A percentile compares a stretch with the other conserved stretches of the same genome.
phyloP scores from a whole-genome alignment of 2,329 filamentous ascomycete species.

The Penicillium sp. region DNA sequence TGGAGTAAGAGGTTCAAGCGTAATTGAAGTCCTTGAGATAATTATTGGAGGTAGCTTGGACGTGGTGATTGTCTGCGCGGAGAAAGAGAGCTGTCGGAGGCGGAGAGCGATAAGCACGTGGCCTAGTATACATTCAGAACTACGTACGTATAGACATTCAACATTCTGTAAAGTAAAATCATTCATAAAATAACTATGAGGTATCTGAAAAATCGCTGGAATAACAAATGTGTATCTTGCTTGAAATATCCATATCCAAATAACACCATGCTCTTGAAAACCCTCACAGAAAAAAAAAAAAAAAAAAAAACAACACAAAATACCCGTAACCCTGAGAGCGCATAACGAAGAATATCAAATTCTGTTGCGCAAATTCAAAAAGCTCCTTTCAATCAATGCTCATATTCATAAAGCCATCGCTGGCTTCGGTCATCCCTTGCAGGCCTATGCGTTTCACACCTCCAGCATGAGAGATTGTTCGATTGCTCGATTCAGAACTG shows the following conservation, averaged over 20 bases:
- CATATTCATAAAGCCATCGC: conserved; percentile 94
- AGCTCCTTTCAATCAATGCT: conserved; percentile 70
- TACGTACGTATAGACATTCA: not conserved
- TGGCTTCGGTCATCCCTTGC: conserved; percentile 94
- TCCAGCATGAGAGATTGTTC: conserved; percentile 47
- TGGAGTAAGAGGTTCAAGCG: not conserved
- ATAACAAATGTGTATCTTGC: conserved; percentile 11
- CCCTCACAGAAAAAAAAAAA: not conserved
- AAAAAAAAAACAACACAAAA: too few relatives aligned
- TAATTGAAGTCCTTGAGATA: not conserved
- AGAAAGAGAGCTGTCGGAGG: conserved; percentile 19
- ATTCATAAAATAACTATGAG: not conserved
- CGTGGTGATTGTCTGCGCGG: conserved; percentile 13
- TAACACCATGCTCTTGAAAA: conserved; percentile 1
- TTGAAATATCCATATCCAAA: conserved; percentile 1
- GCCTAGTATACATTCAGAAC: conserved; percentile 2
- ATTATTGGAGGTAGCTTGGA: not conserved
- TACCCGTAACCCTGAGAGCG: not conserved
- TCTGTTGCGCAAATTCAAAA: not conserved
- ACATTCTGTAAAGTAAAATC: not conserved
- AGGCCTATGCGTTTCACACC: conserved; percentile 67
- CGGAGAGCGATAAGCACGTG: conserved; percentile 26
- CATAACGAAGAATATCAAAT: not conserved
- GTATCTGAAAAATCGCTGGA: conserved; percentile 16
- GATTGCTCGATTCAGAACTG: conserved; percentile 52